phyloP scores from a whole-genome alignment of 441 rosid species.

The Syzygium syzygioides region DNA sequence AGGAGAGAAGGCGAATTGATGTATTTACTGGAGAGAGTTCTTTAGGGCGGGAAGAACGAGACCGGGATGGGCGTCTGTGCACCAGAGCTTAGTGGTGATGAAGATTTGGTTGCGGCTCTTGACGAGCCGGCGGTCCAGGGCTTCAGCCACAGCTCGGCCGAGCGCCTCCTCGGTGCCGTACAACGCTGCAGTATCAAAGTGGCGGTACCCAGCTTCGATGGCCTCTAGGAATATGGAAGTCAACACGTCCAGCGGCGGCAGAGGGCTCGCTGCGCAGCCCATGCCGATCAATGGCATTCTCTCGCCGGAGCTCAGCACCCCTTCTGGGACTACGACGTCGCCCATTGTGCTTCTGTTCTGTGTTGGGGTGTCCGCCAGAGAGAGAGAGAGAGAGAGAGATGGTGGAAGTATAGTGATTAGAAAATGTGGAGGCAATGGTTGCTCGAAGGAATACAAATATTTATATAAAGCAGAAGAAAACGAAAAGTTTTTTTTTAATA shows the following conservation, averaged over 20 bases:
- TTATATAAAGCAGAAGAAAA: not conserved
- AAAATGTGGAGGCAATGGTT: not conserved
- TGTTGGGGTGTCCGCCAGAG: not conserved
- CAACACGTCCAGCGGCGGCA: not conserved
- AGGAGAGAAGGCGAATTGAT: not conserved
- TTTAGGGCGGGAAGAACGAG: slow-evolving; percentile 8
- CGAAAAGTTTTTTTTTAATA: not conserved
- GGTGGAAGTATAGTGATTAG: not conserved
- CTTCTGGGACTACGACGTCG: not conserved
- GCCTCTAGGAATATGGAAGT: slow-evolving; percentile 1
- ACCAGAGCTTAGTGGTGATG: slow-evolving; percentile 6
- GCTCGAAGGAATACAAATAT: not conserved
- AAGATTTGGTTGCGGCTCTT: not conserved
- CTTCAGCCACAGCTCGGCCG: slow-evolving; percentile 3
- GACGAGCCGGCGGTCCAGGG: not conserved
- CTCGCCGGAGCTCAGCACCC: slow-evolving; percentile 1
- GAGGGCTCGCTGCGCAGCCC: not conserved
- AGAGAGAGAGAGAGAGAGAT: not conserved
- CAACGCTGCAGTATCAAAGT: not conserved
- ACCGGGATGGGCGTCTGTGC: slow-evolving; percentile 1
- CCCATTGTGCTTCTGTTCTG: not conserved
- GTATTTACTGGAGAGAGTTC: not conserved
- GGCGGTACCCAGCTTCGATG: not conserved
- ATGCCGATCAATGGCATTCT: not conserved
- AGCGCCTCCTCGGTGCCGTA: not conserved